Evolutionary conservation across 805 yeast species (phyloP), one percentile per base, ranked within the genome.

Genomic region (Starmerella sp.): DNA sequence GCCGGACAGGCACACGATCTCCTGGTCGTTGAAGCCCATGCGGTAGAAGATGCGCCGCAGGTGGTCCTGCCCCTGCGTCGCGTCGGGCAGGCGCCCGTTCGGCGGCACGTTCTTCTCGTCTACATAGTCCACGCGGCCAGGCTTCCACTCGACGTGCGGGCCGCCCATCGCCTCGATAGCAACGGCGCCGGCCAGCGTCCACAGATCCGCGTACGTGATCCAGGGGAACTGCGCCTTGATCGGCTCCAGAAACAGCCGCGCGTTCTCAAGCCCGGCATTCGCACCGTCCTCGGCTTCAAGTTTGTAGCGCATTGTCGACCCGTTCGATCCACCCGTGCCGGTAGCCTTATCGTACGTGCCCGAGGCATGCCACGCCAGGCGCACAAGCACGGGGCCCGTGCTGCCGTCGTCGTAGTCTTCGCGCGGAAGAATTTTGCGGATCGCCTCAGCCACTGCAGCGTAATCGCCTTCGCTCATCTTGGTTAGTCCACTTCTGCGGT

Each of bases 301-400:
- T 48, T 66, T 65, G 63, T 63, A 77, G 54, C 79, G 65, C 80
- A 79, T 77, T 28, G 82, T 78, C 48, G 79, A 75, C 30, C 80
- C 81, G 63, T 71, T 77, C 46, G 81, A 75, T 7, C 82, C 82
- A 14, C 75, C 75, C 1, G 82, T 67, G 47, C 77, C 73, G 22
- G 73, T 70, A n/a, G 69, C 66, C 60, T 72, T 72, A 63, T 86
- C 87, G 68, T 75, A 88, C 17, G 93, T 85, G 37, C 95, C 95
- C 55, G 86, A 78, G 37, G 83, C 78, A 67, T 87, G 95, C 95
- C 95, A 87, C 31, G 95, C 84, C 54, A 86, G 75, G 63, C 95
- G 79, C 29, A 87, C 80, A 42, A 87, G 71, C 14, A 83, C 80
- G 9, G 95, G 96, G 0, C 90, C 83, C 30, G 82, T 80, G 4